Percentiles rank a stretch among this genome's conserved stretches.
Evolutionary conservation across 2,329 filamentous ascomycete species (phyloP).

Genomic region (Nakataea oryzae): DNA sequence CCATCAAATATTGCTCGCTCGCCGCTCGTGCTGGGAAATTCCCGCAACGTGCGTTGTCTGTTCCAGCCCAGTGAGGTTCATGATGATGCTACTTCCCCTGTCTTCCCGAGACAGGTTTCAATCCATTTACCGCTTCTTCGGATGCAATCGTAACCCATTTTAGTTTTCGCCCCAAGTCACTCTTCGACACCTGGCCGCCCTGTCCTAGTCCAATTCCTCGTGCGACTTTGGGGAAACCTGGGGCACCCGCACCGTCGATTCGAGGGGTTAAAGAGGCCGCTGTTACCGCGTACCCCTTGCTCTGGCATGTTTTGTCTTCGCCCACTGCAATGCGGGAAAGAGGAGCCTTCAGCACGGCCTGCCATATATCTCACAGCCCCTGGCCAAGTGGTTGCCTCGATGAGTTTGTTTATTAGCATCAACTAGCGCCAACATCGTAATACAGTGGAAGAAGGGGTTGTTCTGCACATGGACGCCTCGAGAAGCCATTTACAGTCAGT

Average conservation of each 20-base stretch:
- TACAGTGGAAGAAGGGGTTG: background rate
- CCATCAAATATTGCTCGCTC: background rate
- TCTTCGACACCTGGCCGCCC: background rate
- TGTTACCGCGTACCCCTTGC: background rate
- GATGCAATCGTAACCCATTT: background rate
- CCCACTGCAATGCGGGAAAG: background rate
- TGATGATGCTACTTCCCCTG: background rate
- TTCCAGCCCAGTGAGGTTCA: background rate
- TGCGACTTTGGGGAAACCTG: background rate
- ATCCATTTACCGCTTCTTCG: background rate
- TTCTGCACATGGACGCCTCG: background rate
- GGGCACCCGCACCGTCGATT: background rate
- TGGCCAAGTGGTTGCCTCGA: background rate
- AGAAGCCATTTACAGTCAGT: constrained; percentile 1
- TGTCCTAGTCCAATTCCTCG: background rate
- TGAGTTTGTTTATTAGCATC: too few relatives aligned
- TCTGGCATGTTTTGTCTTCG: background rate
- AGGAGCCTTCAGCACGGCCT: background rate
- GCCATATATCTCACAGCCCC: background rate
- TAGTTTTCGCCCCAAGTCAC: background rate
- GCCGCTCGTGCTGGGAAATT: background rate
- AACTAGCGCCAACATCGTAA: background rate
- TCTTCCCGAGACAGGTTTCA: background rate
- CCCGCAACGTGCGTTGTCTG: background rate
- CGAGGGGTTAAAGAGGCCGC: background rate